Evolutionary conservation across 495 filamentous ascomycete genomes (phyloP).

Genomic region (Penicillium macrosclerotiorum): DNA sequence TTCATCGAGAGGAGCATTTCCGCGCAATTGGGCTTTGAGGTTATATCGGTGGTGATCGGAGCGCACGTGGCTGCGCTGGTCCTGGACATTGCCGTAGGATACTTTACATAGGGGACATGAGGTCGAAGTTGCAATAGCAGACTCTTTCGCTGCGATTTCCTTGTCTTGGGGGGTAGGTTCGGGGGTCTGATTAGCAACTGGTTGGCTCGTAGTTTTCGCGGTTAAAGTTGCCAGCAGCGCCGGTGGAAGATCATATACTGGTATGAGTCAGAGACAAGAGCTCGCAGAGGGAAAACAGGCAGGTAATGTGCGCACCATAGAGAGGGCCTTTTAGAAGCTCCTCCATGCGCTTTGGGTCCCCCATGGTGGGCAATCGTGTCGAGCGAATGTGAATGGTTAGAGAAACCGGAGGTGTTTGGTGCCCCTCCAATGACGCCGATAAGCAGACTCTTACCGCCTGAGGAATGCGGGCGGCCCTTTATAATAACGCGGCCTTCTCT

Average conservation of each 20-base stretch:
- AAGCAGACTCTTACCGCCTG: slow-evolving; percentile 21
- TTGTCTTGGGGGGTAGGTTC: slow-evolving; percentile 17
- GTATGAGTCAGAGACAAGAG: slow-evolving; percentile 18
- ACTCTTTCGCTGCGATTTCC: slow-evolving; percentile 36
- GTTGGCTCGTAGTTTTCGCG: slow-evolving; percentile 48
- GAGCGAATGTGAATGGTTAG: slow-evolving; percentile 5
- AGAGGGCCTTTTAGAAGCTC: slow-evolving; percentile 61
- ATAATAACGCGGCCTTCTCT: too few relatives aligned
- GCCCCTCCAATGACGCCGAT: slow-evolving; percentile 24
- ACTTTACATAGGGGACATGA: slow-evolving; percentile 80
- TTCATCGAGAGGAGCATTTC: slow-evolving; percentile 66
- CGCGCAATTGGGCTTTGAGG: slow-evolving; percentile 80
- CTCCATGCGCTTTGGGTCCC: slow-evolving; percentile 29
- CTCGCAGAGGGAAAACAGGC: neutral
- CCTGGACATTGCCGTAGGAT: slow-evolving; percentile 65
- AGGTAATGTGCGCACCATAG: slow-evolving; percentile 44
- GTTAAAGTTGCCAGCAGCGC: slow-evolving; percentile 71
- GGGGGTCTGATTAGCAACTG: slow-evolving; percentile 23
- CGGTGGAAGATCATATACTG: slow-evolving; percentile 83
- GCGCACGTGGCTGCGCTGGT: slow-evolving; percentile 80
- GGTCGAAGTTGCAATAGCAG: slow-evolving; percentile 59
- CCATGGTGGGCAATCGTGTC: slow-evolving; percentile 15
- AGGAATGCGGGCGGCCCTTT: slow-evolving; percentile 6
- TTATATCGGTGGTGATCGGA: slow-evolving; percentile 97
- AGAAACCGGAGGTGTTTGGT: slow-evolving; percentile 5